Evolutionary conservation across 139 green algal genomes (phyloP), one percentile per base, ranked within the genome.

Genomic region (Spirogloea muscicola): DNA sequence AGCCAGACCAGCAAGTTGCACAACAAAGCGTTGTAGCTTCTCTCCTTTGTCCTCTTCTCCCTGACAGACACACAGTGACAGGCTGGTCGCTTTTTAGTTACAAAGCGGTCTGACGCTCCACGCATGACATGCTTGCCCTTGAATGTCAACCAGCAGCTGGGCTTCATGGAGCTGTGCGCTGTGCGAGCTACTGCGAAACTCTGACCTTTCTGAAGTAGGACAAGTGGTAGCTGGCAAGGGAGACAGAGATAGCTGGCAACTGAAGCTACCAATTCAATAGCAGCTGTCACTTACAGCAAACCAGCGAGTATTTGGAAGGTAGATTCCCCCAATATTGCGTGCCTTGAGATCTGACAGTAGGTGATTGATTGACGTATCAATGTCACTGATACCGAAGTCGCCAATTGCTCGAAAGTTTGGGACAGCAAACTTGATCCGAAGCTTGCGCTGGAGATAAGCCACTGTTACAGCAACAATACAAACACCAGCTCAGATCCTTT

Each of bases 221-320:
- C n/a, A n/a, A n/a, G n/a, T n/a, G n/a, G n/a, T n/a, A n/a, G n/a
- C n/a, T n/a, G n/a, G n/a, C n/a, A n/a, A n/a, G n/a, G n/a, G n/a
- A n/a, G n/a, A n/a, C n/a, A n/a, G n/a, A n/a, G n/a, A n/a, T n/a
- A n/a, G n/a, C n/a, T n/a, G n/a, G n/a, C n/a, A n/a, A n/a, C n/a
- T n/a, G n/a, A n/a, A n/a, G n/a, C n/a, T n/a, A n/a, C n/a, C n/a
- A n/a, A n/a, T n/a, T n/a, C n/a, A n/a, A n/a, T n/a, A n/a, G n/a
- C n/a, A 9, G 13, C 7, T 6, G 9, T 59, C 21, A 29, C 40
- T 69, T 5, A 78, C 77, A 1, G 10, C 52, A 34, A 84, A 84
- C 78, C 78, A 84, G 6, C 78, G 38, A 40, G 74, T 77, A 72
- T 84, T 84, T 9, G 78, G 78, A 9, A 84, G 43, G 44, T 84